A percentile compares a stretch with the other conserved stretches of the same genome.
These are phyloP conservation scores for Nitzschia sp. DNA, from an alignment of 108 stramenopile species.

Conservation along the genomic window DNA sequence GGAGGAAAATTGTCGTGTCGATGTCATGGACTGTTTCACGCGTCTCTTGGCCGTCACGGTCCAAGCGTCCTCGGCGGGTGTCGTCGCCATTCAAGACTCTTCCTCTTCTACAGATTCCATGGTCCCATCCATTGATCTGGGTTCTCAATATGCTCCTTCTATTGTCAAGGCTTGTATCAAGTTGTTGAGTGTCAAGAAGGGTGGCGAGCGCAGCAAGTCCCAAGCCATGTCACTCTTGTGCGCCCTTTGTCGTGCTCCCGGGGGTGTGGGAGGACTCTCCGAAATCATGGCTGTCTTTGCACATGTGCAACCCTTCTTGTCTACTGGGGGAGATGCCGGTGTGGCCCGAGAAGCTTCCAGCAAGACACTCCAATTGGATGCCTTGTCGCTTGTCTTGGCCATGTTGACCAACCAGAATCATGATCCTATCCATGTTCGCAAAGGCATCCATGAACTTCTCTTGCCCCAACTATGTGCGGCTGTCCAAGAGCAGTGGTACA, in stretches of 20 bases:
- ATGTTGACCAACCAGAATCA: slow-evolving; percentile 67
- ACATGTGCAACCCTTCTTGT: slow-evolving; percentile 63
- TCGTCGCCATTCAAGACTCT: slow-evolving; percentile 16
- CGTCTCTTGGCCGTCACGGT: slow-evolving; percentile 74
- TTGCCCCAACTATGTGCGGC: slow-evolving; percentile 69
- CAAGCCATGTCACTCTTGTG: slow-evolving; percentile 68
- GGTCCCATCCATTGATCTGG: slow-evolving; percentile 54
- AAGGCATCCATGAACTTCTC: slow-evolving; percentile 44
- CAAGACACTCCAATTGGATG: slow-evolving; percentile 92
- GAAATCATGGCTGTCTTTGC: slow-evolving; percentile 69
- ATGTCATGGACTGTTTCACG: slow-evolving; percentile 86
- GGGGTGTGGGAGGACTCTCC: slow-evolving; percentile 71
- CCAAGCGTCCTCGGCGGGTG: slow-evolving; percentile 38
- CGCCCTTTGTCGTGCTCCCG: slow-evolving; percentile 68
- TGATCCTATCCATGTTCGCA: slow-evolving; percentile 55
- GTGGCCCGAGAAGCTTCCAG: slow-evolving; percentile 52
- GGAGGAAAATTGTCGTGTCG: slow-evolving; percentile 97
- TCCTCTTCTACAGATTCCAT: slow-evolving; percentile 44
- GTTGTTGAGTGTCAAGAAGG: slow-evolving; percentile 78
- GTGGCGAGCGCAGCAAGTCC: slow-evolving; percentile 77
- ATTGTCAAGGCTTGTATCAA: slow-evolving; percentile 79
- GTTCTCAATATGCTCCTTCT: slow-evolving; percentile 56
- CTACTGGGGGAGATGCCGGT: slow-evolving; percentile 12
- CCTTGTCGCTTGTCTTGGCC: slow-evolving; percentile 74
- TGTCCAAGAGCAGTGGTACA: slow-evolving; percentile 96